Conservation (phyloP, 106 monocot species). For the Apostasia shenzhenica region DNA sequence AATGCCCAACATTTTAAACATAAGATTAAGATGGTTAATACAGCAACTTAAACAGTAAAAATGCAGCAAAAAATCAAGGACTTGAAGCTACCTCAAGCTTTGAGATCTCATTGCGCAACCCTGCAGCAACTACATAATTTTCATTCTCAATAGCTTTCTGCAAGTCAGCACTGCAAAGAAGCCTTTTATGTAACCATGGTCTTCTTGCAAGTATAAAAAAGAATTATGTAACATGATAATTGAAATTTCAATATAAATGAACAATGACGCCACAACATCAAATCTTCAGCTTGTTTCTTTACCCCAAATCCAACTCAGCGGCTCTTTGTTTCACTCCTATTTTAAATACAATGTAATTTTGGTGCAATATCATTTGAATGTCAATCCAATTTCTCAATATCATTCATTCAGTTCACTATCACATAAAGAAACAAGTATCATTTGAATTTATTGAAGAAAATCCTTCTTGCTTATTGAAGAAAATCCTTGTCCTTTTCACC, state of each 20-base stretch:
- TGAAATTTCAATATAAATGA: background rate
- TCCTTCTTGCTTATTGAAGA: too few relatives aligned
- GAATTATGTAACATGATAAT: background rate
- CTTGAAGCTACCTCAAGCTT: conserved; percentile 59
- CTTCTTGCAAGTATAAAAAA: background rate
- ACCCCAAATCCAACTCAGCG: background rate
- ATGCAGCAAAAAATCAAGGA: background rate
- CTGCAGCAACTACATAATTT: conserved; percentile 69
- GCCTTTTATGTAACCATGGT: background rate
- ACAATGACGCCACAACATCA: background rate
- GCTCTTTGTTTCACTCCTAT: too few relatives aligned
- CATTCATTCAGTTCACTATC: too few relatives aligned
- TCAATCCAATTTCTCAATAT: too few relatives aligned
- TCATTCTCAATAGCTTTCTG: conserved; percentile 80
- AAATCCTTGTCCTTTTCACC: too few relatives aligned
- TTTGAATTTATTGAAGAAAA: too few relatives aligned
- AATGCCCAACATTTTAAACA: background rate
- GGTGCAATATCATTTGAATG: too few relatives aligned
- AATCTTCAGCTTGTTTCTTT: background rate
- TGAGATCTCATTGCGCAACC: conserved; percentile 75
- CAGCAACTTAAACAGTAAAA: background rate
- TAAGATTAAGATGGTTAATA: background rate
- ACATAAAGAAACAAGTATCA: too few relatives aligned
- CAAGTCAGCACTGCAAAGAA: conserved; percentile 70
- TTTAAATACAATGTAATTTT: too few relatives aligned